Base-by-base conservation (phyloP, 1,284 basidiomycete genomes). In the Cryptococcus sp. region DNA sequence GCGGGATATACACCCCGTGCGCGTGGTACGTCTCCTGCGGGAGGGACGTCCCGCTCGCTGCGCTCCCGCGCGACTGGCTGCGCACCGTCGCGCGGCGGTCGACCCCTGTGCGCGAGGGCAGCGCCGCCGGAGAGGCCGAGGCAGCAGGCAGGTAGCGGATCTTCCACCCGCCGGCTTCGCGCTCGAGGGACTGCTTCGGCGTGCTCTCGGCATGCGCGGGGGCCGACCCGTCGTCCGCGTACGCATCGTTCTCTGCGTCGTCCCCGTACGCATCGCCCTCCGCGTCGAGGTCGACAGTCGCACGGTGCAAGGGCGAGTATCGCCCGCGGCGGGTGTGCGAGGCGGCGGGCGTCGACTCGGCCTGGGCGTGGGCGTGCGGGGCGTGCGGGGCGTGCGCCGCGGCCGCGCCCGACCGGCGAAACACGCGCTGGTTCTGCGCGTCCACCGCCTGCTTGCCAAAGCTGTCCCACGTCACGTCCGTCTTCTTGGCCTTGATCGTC, bases 111-210 rank as follows among this genome's bases (percentile, higher is more conserved):
- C 12, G n/a, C 33, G 44, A 24, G 45, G 43, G n/a, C n/a, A n/a
- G n/a, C n/a, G n/a, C n/a, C 9, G 62, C 18, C 12, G 45, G 24
- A 21, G 59, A 49, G n/a, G 49, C 51, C 35, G 45, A 40, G 18
- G 20, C 12, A 2, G 46, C 24, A 54, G 35, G 18, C 58, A 36
- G 8, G 46, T 37, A 56, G 28, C 46, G 64, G 57, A 72, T 64
- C 57, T 67, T 65, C 72, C 72, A 74, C 21, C 62, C 57, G 12
- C 68, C 64, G 21, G 66, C 61, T 39, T 65, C 63, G 38, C 62
- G 54, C 46, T 71, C 67, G 23, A 75, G 60, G 18, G 61, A 65
- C 60, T 73, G 71, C 55, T 64, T 70, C 20, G 73, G 73, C 3
- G 73, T 75, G 50, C 45, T 58, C 44, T 68, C 67, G 20, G 50